Evolutionary conservation across 1,284 basidiomycete species (phyloP).

Genomic region (Kwoniella shivajii): DNA sequence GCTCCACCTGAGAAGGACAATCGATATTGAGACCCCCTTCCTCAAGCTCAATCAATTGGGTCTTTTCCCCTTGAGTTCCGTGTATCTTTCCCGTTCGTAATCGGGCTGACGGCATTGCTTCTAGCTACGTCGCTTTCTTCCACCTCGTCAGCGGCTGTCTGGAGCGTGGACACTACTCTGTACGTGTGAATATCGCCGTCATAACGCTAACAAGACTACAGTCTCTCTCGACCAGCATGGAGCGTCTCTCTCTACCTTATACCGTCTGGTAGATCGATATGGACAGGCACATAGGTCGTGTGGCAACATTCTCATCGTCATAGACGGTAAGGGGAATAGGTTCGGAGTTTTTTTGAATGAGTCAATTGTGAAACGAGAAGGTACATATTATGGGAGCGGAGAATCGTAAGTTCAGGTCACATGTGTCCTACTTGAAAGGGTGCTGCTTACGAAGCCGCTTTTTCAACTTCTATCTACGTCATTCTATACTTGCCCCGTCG

Average conservation of each 20-base stretch:
- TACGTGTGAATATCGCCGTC: conserved; percentile 22
- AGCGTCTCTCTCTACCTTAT: conserved; percentile 86
- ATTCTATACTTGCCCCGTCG: no score
- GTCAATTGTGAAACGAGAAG: conserved; percentile 62
- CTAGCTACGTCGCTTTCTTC: conserved; percentile 72
- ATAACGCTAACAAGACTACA: conserved; percentile 16
- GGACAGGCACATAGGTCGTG: conserved; percentile 39
- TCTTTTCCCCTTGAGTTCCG: no score
- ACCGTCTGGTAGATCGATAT: conserved; percentile 62
- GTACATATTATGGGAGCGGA: conserved; percentile 77
- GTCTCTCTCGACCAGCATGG: conserved; percentile 91
- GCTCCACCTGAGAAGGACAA: no score
- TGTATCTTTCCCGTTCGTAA: neutral
- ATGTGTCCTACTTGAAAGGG: neutral
- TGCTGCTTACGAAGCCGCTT: neutral
- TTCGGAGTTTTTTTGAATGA: conserved; percentile 85
- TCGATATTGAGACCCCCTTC: no score
- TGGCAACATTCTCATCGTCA: conserved; percentile 63
- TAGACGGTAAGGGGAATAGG: conserved; percentile 63
- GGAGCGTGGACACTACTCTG: conserved; percentile 85
- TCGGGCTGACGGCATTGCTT: neutral
- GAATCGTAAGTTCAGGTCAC: conserved; percentile 67
- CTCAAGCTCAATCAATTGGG: no score
- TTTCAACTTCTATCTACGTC: neutral
- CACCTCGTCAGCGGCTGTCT: conserved; percentile 76